Percentiles rank a stretch among this genome's conserved stretches.
These are phyloP conservation scores for Malus hybrid DNA, from an alignment of 331 rosid species.

Conservation along the genomic window DNA sequence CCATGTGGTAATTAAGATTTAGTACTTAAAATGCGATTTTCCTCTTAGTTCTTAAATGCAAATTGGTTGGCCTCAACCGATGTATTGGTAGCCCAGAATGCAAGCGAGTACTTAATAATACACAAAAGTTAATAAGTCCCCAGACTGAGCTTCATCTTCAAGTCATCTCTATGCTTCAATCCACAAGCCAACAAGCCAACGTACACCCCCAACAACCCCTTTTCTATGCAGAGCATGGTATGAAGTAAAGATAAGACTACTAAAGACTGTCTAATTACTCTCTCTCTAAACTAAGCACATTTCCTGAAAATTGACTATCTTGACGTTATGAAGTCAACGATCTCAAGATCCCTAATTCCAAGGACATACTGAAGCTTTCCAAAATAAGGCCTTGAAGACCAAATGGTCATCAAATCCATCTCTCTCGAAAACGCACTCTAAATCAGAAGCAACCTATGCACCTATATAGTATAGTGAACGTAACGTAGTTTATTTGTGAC, in stretches of 20 bases:
- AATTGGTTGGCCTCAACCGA: background rate
- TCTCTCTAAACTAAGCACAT: background rate
- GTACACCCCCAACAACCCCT: background rate
- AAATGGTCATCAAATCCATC: background rate
- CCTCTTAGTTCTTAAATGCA: background rate
- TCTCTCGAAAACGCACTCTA: background rate
- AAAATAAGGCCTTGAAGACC: background rate
- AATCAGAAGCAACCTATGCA: background rate
- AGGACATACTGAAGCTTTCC: background rate
- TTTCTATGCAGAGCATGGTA: background rate
- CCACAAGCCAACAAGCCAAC: background rate
- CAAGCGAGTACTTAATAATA: background rate
- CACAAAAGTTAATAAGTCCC: background rate
- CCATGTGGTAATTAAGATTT: background rate
- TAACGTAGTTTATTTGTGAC: background rate
- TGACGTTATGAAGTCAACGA: background rate
- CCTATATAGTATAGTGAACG: background rate
- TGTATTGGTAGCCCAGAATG: background rate
- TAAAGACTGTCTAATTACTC: background rate
- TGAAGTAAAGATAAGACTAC: background rate
- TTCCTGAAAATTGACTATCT: background rate
- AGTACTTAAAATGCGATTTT: background rate
- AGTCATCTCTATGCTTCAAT: background rate
- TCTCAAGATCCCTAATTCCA: background rate
- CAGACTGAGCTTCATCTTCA: background rate